Base-by-base conservation (phyloP, 306 rosid genomes). In the Vachellia collinsii region DNA sequence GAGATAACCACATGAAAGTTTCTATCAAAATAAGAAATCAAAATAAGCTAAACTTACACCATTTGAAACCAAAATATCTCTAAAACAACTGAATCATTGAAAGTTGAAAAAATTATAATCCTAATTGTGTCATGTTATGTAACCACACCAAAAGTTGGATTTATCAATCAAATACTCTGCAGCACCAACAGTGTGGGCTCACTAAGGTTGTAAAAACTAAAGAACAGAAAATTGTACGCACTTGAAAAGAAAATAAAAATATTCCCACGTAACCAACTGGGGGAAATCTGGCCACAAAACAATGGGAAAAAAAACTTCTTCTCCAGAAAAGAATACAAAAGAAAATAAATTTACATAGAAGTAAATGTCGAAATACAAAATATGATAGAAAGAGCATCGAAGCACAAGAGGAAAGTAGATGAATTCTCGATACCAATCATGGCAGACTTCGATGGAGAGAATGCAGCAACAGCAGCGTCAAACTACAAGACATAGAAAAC, bases 391-490 rank as follows among this genome's bases (percentile, higher is more conserved):
- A 66, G 29, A 38, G n/a, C 13, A 38, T 38, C 16, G 25, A 67
- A 67, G 46, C 72, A 68, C 12, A 43, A 43, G 38, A 69, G 53
- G 37, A n/a, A 2, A 20, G 74, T 20, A 42, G 74, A 69, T 11
- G 74, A 43, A 42, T 4, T 69, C 8, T 67, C 47, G 16, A 34
- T 72, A 86, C 94, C 89, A 83, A 86, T 88, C 87, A 85, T 86
- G 11, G 37, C 83, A n/a, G 86, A 64, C 87, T 89, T 85, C 37
- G 38, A 69, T 10, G 74, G 53, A 0, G 84, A 59, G 12, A 82
- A 83, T 19, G 79, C 88, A 77, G 84, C 88, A 5, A 85, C 81
- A 81, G 89, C 79, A 47, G 85, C 83, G 12, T 76, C 89, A 37
- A 79, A 88, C 94, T 90, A 69, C 12, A 74, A 37, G 17, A 13